phyloP scores from a whole-genome alignment of 345 rosid genomes.

The Raphanus raphanistrum region DNA sequence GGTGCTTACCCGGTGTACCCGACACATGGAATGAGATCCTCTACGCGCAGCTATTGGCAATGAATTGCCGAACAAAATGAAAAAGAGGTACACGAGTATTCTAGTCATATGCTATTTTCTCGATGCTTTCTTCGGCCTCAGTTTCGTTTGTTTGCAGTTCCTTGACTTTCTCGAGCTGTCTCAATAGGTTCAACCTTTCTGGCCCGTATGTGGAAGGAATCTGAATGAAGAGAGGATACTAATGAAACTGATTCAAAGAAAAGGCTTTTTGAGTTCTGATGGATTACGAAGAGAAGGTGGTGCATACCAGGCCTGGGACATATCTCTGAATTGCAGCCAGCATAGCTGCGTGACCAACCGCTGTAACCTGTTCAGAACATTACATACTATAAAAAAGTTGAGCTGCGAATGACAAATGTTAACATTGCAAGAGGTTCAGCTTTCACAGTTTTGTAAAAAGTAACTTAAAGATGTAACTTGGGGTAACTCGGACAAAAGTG shows the following conservation, averaged over 20 bases:
- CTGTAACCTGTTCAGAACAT: constrained; percentile 68
- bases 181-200: constrained; percentile 84
- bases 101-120: constrained; percentile 37
- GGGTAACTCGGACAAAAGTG: background rate
- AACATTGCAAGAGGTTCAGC: constrained; percentile 9
- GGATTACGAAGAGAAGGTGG: constrained; percentile 22
- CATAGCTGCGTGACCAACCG: constrained; percentile 97
- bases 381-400: background rate
- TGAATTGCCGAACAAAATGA: constrained; percentile 41
- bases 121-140: constrained; percentile 53
- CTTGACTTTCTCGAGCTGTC: constrained; percentile 91
- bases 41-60: constrained; percentile 61
- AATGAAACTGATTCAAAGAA: constrained; percentile 6
- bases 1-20: constrained; percentile 93
- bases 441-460: constrained; percentile 12
- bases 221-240: constrained; percentile 44
- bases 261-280: background rate
- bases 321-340: constrained; percentile 95
- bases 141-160: constrained; percentile 58
- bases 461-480: constrained; percentile 14
- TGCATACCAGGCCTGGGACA: constrained; percentile 74
- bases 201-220: constrained; percentile 94
- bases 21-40: constrained; percentile 84
- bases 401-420: constrained; percentile 15
- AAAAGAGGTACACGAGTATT: constrained; percentile 14